Conservation (phyloP, 345 rosid species). For the Crucihimalaya himalaica region DNA sequence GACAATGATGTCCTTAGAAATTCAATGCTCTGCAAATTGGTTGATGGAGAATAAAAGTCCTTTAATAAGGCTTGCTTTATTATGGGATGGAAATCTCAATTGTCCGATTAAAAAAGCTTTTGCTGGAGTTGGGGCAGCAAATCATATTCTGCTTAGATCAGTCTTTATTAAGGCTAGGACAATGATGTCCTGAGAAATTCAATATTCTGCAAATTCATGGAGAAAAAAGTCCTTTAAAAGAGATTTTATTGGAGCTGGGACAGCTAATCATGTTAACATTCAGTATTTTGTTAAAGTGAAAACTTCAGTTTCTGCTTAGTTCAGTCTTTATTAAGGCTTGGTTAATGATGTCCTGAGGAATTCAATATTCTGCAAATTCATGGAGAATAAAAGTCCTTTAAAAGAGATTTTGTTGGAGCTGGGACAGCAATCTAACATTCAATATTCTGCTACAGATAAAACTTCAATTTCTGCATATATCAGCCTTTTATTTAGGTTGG, state of each 20-base stretch:
- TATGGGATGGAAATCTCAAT: neutral
- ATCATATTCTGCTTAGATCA: neutral
- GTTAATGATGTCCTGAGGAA: too few species aligned
- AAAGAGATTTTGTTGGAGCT: too few species aligned
- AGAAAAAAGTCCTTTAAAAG: neutral
- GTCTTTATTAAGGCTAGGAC: neutral
- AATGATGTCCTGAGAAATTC: neutral
- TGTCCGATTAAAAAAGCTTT: neutral
- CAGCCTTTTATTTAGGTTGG: too few species aligned
- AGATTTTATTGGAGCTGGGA: too few species aligned
- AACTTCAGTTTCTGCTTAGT: too few species aligned
- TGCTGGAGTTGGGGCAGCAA: neutral
- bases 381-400: neutral
- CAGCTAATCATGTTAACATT: too few species aligned
- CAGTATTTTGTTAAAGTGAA: too few species aligned
- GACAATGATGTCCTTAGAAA: neutral
- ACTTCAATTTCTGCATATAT: too few species aligned
- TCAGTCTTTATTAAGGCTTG: too few species aligned
- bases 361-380: neutral
- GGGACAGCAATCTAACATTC: too few species aligned
- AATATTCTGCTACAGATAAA: neutral
- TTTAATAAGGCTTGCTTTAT: neutral
- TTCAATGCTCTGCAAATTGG: neutral
- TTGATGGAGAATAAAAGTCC: neutral
- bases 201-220: neutral